Base-by-base conservation (phyloP, 176 grass and related monocot species). In the Musa beccarii region DNA sequence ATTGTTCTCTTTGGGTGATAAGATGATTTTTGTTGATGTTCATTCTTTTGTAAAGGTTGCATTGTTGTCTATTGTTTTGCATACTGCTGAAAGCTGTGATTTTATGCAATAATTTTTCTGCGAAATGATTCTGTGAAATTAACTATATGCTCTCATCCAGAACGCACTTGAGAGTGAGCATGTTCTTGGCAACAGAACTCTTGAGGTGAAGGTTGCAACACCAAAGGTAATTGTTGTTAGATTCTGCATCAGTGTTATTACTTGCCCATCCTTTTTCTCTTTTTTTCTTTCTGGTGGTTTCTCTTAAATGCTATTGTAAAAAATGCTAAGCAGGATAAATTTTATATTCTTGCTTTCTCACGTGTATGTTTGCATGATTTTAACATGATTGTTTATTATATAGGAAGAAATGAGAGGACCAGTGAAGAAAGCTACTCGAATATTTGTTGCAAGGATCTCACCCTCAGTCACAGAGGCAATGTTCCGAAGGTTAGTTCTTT, bases 141-240 rank as follows among this genome's bases (percentile, higher is more conserved):
- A 9, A 62, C 8, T 68, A 3, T 11, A 49, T 69, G 14, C 49
- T 54, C 29, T 19, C 83, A 52, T 92, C 59, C 72, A 96, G 93
- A 92, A 78, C 85, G 85, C 82, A 83, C 87, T 96, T 79, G 89
- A 92, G 21, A 82, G 59, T 50, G 87, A 96, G 50, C 93, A 96
- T 88, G 77, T 96, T 73, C 85, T 96, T 82, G 89, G 93, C 13
- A 96, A 76, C 53, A 81, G 87, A 71, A 90, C 85, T 19, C 82
- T 96, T 78, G 93, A 96, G 87, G 93, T 96, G 81, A 96, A 96
- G 83, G 85, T 96, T 79, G 93, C 93, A 73, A 96, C 83, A 76
- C 93, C 93, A 20, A 96, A 90, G 87, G 93, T 90, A 71, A 43
- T 75, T 80, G 55, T 56, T 12, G 10, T 9, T 34, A 12, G 22